Evolutionary conservation across 352 stramenopile species (phyloP), one percentile per base, ranked within the genome.

Genomic region (Phytophthora sansomeana): DNA sequence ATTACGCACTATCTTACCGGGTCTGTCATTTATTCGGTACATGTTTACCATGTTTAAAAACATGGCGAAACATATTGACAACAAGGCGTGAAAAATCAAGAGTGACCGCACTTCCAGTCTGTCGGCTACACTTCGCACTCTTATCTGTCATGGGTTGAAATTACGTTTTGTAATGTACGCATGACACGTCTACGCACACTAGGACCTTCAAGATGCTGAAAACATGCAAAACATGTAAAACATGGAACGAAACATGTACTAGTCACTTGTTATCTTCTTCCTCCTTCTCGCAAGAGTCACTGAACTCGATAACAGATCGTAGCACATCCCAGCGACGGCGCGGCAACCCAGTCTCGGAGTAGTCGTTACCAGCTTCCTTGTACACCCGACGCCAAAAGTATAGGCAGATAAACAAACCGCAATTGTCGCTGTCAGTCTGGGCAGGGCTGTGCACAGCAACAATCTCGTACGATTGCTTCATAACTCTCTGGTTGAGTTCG

Each of bases 31-130:
- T n/a, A n/a, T n/a, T n/a, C n/a, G n/a, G n/a, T n/a, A n/a, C n/a
- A n/a, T n/a, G n/a, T n/a, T n/a, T n/a, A n/a, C n/a, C n/a, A n/a
- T n/a, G n/a, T n/a, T n/a, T n/a, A n/a, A n/a, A n/a, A n/a, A n/a
- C n/a, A n/a, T n/a, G n/a, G n/a, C n/a, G n/a, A 48, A 48, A 26
- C 41, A 48, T 48, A 19, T 48, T 48, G 17, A 48, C 41, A 48
- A 6, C 6, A 48, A n/a, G 41, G 5, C n/a, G 10, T 11, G 21
- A 48, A 48, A 48, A 48, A n/a, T 24, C 5, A 48, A n/a, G 17
- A 48, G 4, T 48, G 41, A 30, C 21, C 11, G 41, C 29, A 19
- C 16, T 48, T n/a, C 30, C n/a, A 19, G 41, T 30, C 3, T 46
- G 19, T 46, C 33, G 33, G 33, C 4, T 7, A 39, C 33, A n/a